Conservation (phyloP, 2,329 filamentous ascomycete species). For the Drechslera avenae region DNA sequence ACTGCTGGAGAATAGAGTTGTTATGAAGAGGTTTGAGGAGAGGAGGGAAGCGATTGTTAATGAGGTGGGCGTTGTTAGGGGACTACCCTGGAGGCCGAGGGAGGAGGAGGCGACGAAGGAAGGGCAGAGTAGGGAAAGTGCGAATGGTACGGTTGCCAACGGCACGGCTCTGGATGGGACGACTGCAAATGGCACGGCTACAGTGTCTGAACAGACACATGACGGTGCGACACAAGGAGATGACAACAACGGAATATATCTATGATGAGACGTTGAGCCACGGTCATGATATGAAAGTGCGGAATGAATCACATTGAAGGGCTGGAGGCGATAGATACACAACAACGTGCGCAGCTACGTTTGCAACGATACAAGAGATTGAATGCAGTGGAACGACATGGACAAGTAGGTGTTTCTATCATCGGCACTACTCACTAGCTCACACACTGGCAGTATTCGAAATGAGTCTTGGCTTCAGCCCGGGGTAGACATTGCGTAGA, state of each 20-base stretch:
- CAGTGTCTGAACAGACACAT: neutral
- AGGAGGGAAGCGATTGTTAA: constrained; percentile 66
- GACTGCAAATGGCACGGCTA: neutral
- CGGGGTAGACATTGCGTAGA: too few species aligned
- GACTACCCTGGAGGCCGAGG: constrained; percentile 57
- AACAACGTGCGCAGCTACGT: too few species aligned
- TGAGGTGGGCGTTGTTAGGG: constrained; percentile 67
- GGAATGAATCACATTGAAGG: neutral
- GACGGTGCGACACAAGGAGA: neutral
- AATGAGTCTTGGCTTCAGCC: too few species aligned
- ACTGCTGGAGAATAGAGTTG: constrained; percentile 71
- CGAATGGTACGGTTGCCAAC: neutral
- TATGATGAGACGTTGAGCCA: neutral
- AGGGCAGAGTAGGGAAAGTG: neutral
- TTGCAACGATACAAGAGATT: too few species aligned
- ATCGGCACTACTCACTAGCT: too few species aligned
- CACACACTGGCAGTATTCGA: too few species aligned
- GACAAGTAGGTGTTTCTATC: too few species aligned
- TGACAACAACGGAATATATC: constrained; percentile 6
- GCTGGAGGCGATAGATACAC: too few species aligned
- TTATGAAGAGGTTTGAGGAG: constrained; percentile 71
- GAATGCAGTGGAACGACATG: too few species aligned
- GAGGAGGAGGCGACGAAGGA: constrained; percentile 20
- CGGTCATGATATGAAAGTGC: neutral
- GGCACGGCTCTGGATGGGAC: neutral